Evolutionary conservation across 768 basidiomycete species (phyloP), one percentile per base, ranked within the genome.

Genomic region (Trametopsis cervina): DNA sequence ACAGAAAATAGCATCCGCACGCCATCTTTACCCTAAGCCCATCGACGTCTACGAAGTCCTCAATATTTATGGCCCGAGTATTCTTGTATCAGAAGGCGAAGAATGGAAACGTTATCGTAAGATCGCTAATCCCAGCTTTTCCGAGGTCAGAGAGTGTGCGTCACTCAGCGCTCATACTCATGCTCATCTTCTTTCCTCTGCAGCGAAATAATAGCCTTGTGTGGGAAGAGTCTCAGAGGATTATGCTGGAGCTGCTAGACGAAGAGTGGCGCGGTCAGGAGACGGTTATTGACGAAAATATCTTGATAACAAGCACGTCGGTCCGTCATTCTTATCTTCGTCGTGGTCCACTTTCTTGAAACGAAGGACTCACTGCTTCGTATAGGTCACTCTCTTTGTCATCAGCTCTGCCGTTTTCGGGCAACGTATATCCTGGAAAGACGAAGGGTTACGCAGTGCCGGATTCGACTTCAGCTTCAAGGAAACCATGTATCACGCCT

Each of bases 51-150:
- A 83, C 52, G 52, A 36, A 0, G 50, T 66, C 10, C 62, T 84
- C 12, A 47, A 62, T 0, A 66, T 80, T 46, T 85, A 74, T 56
- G 83, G 83, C 1, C 57, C 56, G 9, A 86, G 84, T 53, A 77
- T 84, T 36, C 73, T 85, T 20, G 73, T 71, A 1, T 78, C 78
- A 0, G 83, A 85, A 55, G 76, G 75, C 29, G 74, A 78, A 3
- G 70, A 76, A 51, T 85, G 81, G 81, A 81, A 81, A 58, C 73
- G 73, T 25, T 80, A 80, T 52, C 64, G 81, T 41, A 80, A 77
- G 57, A 73, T 84, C 29, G 66, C 73, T 13, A 77, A 77, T 0
- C 80, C 81, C 15, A 73, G 78, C 0, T 84, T 83, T 57, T 77
- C 77, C 6, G 80, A 82, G 58, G 78, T 79, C 46, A 3, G 46